A percentile compares a stretch with the other conserved stretches of the same genome.
Conservation (phyloP, 2,329 filamentous ascomycete species). For the Xylariaceae sp. region DNA sequence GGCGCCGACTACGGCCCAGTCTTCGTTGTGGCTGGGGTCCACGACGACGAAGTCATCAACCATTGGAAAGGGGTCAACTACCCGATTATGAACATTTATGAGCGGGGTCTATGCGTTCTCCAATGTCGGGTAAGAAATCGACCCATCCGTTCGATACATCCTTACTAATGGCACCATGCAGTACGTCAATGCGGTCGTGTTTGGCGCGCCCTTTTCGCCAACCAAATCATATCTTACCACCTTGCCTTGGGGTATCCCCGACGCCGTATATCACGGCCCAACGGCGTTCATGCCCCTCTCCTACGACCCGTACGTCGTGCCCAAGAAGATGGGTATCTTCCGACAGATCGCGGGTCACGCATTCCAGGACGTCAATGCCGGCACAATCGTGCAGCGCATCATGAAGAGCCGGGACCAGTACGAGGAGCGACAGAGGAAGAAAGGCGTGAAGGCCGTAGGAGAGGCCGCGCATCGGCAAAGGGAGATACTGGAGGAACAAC, state of each 20-base stretch:
- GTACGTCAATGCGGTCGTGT: conserved; percentile 86
- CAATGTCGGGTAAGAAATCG: conserved; percentile 76
- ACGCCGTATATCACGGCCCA: conserved; percentile 92
- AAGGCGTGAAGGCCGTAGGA: conserved; percentile 80
- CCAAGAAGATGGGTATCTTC: conserved; percentile 85
- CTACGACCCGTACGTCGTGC: conserved; percentile 78
- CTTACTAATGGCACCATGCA: conserved; percentile 41
- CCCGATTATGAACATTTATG: conserved; percentile 99
- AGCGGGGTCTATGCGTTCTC: conserved; percentile 90
- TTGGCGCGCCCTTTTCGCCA: conserved; percentile 87
- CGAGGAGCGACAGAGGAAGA: conserved; percentile 87
- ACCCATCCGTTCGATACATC: not conserved
- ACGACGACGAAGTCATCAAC: conserved; percentile 95
- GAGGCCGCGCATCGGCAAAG: conserved; percentile 68
- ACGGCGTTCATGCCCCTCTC: conserved; percentile 85
- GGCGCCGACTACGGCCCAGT: conserved; percentile 78
- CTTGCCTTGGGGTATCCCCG: conserved; percentile 73
- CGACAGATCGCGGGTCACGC: conserved; percentile 74
- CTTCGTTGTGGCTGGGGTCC: conserved; percentile 90
- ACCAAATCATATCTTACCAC: conserved; percentile 75
- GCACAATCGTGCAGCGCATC: conserved; percentile 88
- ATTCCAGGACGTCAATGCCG: conserved; percentile 88
- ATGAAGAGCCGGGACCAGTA: conserved; percentile 84
- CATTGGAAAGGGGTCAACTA: conserved; percentile 97
- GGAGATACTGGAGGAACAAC: conserved; percentile 65